A percentile compares a stretch with the other conserved stretches of the same genome.
These are phyloP conservation scores for Didymella arachidicola DNA, from an alignment of 2,329 filamentous ascomycete species.

Conservation along the genomic window DNA sequence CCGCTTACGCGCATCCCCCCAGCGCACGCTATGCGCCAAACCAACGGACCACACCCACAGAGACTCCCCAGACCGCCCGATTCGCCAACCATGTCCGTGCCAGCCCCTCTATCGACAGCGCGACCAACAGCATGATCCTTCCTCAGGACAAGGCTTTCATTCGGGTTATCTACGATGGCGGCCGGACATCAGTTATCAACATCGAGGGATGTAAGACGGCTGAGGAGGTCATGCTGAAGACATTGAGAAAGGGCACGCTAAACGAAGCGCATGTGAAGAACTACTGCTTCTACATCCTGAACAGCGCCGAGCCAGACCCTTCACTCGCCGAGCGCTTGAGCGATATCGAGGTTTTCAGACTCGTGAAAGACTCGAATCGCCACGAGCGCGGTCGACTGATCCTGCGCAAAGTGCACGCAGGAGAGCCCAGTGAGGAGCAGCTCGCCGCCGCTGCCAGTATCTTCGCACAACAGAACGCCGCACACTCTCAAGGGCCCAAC, in stretches of 20 bases:
- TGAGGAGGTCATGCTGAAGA: slow-evolving; percentile 91
- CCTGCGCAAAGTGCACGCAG: slow-evolving; percentile 87
- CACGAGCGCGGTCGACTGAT: slow-evolving; percentile 92
- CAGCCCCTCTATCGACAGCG: slow-evolving; percentile 83
- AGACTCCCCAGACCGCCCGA: slow-evolving; percentile 67
- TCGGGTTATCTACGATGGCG: slow-evolving; percentile 89
- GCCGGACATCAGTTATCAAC: slow-evolving; percentile 91
- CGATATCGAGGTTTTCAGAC: slow-evolving; percentile 87
- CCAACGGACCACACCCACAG: slow-evolving; percentile 64
- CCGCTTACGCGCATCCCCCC: slow-evolving; percentile 64
- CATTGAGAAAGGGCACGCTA: slow-evolving; percentile 84
- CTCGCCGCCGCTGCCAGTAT: slow-evolving; percentile 87
- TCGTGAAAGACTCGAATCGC: slow-evolving; percentile 85
- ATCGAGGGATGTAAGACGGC: slow-evolving; percentile 90
- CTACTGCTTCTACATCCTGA: slow-evolving; percentile 95
- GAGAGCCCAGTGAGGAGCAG: slow-evolving; percentile 87
- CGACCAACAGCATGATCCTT: slow-evolving; percentile 76
- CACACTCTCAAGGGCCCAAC: slow-evolving; percentile 66
- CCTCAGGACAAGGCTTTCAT: slow-evolving; percentile 89
- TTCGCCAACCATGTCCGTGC: slow-evolving; percentile 76
- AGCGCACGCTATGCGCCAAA: slow-evolving; percentile 55
- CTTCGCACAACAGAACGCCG: slow-evolving; percentile 80
- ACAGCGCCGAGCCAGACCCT: slow-evolving; percentile 83
- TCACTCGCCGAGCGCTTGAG: slow-evolving; percentile 80
- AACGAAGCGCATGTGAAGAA: slow-evolving; percentile 92